phyloP scores from a whole-genome alignment of 2,329 filamentous ascomycete species.

The Colletotrichum lentis region DNA sequence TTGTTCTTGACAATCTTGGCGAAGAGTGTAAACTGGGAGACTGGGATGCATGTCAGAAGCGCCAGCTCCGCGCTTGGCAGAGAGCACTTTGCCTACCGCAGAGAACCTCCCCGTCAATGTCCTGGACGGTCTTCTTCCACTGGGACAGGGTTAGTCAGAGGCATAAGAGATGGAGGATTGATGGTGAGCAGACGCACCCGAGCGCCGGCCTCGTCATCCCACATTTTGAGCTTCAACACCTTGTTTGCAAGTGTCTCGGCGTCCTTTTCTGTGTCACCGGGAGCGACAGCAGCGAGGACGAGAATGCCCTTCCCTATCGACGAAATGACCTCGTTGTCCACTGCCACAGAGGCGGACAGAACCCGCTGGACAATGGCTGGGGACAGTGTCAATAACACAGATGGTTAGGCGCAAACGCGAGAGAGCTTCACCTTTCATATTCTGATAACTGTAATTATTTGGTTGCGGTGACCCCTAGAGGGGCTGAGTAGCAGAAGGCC shows the following conservation, averaged over 20 bases:
- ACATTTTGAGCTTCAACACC: conserved; percentile 88
- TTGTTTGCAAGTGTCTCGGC: conserved; percentile 84
- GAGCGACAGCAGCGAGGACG: conserved; percentile 89
- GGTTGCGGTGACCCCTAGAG: background rate
- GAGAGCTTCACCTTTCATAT: conserved; percentile 50
- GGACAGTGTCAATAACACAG: conserved; percentile 38
- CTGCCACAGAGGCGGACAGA: conserved; percentile 92
- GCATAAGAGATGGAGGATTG: conserved; percentile 8
- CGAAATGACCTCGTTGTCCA: conserved; percentile 89
- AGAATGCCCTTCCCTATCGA: conserved; percentile 90
- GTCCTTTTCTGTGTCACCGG: conserved; percentile 89
- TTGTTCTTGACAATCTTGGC: conserved; percentile 96
- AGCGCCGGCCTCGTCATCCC: conserved; percentile 80
- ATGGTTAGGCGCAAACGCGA: conserved; percentile 26
- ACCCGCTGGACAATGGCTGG: conserved; percentile 92
- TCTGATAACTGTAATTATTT: conserved; percentile 5
- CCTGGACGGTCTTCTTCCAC: conserved; percentile 91
- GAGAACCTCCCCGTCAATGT: conserved; percentile 91
- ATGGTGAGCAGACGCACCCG: conserved; percentile 58
- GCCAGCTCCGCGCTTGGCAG: background rate
- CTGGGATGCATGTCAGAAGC: conserved; percentile 54
- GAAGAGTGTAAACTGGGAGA: conserved; percentile 95
- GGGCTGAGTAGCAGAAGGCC: background rate
- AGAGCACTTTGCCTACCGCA: conserved; percentile 71
- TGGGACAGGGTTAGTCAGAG: conserved; percentile 48